These are phyloP conservation scores for Periconia digitata DNA, from an alignment of 2,329 filamentous ascomycete species.

Conservation along the genomic window DNA sequence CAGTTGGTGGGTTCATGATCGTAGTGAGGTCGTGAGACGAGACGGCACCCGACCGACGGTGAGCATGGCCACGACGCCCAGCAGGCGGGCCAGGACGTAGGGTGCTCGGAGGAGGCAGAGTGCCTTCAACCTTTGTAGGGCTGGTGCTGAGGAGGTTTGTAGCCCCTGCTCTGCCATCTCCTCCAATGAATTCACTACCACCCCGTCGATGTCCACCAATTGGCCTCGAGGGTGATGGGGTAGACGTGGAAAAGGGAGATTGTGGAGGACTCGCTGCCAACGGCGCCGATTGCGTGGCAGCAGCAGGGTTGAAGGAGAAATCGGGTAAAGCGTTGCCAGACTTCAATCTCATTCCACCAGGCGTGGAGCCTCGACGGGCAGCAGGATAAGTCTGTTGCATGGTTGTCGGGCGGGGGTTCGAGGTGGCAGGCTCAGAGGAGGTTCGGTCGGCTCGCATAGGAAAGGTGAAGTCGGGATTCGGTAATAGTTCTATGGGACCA, in stretches of 20 bases:
- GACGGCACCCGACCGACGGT: slow-evolving; percentile 78
- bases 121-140: slow-evolving; percentile 65
- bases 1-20: slow-evolving; percentile 63
- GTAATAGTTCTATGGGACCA: slow-evolving; percentile 46
- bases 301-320: slow-evolving; percentile 51
- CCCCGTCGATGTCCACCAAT: slow-evolving; percentile 69
- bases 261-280: slow-evolving; percentile 39
- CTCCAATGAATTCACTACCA: slow-evolving; percentile 84
- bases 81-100: slow-evolving; percentile 52
- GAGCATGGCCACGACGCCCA: slow-evolving; percentile 69
- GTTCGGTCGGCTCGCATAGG: slow-evolving; percentile 42
- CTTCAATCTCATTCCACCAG: slow-evolving; percentile 38
- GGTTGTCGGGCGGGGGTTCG: slow-evolving; percentile 38
- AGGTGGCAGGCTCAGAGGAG: slow-evolving; percentile 29
- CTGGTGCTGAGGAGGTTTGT: slow-evolving; percentile 67
- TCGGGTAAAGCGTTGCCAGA: slow-evolving; percentile 49
- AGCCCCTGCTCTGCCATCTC: slow-evolving; percentile 57
- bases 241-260: slow-evolving; percentile 35
- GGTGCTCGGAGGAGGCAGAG: slow-evolving; percentile 58
- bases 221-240: slow-evolving; percentile 54
- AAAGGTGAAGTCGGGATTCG: slow-evolving; percentile 54
- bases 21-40: slow-evolving; percentile 79
- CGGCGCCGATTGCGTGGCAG: slow-evolving; percentile 33
- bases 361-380: slow-evolving; percentile 36
- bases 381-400: slow-evolving; percentile 41